These are phyloP conservation scores for Pseudohyphozyma bogoriensis DNA, from an alignment of 768 basidiomycete species.

Conservation along the genomic window DNA sequence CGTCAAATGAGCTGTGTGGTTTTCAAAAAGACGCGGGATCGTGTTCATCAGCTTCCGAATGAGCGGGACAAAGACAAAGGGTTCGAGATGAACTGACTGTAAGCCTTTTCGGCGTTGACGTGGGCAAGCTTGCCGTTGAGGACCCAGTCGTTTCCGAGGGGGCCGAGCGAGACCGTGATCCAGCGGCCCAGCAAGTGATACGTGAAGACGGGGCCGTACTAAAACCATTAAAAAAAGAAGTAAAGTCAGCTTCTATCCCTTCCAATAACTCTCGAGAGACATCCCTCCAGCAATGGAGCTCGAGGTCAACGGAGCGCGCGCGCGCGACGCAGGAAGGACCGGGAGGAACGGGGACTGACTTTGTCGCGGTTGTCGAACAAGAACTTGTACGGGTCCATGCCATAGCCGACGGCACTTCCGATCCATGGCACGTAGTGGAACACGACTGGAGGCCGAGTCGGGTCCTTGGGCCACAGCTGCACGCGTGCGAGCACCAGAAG, in stretches of 20 bases:
- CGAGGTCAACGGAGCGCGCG: neutral
- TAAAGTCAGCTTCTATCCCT: neutral
- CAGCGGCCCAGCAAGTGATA: slow-evolving; percentile 75
- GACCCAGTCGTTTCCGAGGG: slow-evolving; percentile 86
- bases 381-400: slow-evolving; percentile 85
- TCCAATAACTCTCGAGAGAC: no score
- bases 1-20: slow-evolving; percentile 33
- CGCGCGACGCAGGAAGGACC: neutral
- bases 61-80: no score
- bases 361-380: slow-evolving; percentile 56
- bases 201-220: slow-evolving; percentile 98
- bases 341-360: slow-evolving; percentile 29
- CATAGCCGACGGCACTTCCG: slow-evolving; percentile 80
- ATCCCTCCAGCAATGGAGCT: no score
- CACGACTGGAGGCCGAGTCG: slow-evolving; percentile 62
- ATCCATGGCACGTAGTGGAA: slow-evolving; percentile 87
- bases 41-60: no score
- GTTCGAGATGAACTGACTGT: no score
- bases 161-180: slow-evolving; percentile 80
- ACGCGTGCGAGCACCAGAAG: no score
- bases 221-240: slow-evolving; percentile 6
- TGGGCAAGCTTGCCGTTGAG: slow-evolving; percentile 86
- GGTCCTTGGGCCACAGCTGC: slow-evolving; percentile 22
- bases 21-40: no score
- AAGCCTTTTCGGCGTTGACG: slow-evolving; percentile 92